Percentiles rank a stretch among this genome's conserved stretches.
These are phyloP conservation scores for Phytomonas serpens DNA, from an alignment of 208 protist species.

Conservation along the genomic window DNA sequence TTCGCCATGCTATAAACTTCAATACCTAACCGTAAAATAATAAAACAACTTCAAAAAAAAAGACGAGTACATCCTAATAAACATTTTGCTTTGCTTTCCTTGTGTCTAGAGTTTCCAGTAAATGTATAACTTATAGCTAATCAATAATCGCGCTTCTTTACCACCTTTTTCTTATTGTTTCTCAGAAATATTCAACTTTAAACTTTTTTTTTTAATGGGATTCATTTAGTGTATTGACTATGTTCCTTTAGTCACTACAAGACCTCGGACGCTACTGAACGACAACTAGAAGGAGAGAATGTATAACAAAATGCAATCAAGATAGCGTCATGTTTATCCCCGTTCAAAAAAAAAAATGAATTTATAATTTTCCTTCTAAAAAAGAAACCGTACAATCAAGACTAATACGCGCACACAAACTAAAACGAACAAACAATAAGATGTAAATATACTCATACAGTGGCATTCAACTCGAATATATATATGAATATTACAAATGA, in stretches of 20 bases:
- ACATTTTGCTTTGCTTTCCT: not conserved
- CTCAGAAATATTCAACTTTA: not conserved
- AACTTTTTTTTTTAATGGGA: not conserved
- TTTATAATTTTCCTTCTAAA: conserved; percentile 5
- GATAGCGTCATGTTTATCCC: not conserved
- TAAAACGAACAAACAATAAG: conserved; percentile 4
- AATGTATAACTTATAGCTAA: not conserved
- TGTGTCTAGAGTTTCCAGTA: not conserved
- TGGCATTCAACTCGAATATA: not conserved
- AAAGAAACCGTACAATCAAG: conserved; percentile 13
- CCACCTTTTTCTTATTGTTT: not conserved
- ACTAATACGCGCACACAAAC: conserved; percentile 11
- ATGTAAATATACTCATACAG: not conserved
- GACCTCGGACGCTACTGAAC: not conserved
- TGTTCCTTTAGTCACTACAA: not conserved
- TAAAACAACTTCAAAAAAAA: conserved; percentile 16
- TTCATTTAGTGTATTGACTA: not conserved
- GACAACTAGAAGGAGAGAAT: conserved; percentile 9
- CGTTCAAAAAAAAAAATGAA: not conserved
- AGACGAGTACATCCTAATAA: conserved; percentile 12
- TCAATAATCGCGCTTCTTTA: not conserved
- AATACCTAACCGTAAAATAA: not conserved
- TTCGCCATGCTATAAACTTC: not conserved
- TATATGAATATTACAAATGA: not conserved
- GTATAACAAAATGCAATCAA: conserved; percentile 6